These are phyloP conservation scores for Plasmodium adleri DNA, from an alignment of 169 alveolate species.

Conservation along the genomic window DNA sequence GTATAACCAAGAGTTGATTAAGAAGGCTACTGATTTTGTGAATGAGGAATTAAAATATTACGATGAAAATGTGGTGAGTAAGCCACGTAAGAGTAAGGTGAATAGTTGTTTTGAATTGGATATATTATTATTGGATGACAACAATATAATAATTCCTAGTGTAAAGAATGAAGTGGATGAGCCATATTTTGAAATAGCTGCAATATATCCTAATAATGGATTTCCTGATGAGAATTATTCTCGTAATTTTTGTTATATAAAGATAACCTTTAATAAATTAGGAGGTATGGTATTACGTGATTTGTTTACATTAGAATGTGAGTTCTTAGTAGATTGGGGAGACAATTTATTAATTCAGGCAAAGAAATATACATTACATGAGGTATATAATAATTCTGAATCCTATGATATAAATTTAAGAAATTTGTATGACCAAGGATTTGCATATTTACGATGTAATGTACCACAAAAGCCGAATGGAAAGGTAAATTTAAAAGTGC, in stretches of 20 bases:
- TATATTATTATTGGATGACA: slow-evolving; percentile 49
- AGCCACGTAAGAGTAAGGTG: slow-evolving; percentile 21
- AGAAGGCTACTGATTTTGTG: slow-evolving; percentile 66
- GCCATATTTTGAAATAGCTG: slow-evolving; percentile 79
- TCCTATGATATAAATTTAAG: slow-evolving; percentile 77
- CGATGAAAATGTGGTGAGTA: slow-evolving; percentile 77
- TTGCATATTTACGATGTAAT: slow-evolving; percentile 81
- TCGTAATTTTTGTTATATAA: slow-evolving; percentile 78
- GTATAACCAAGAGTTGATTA: slow-evolving; percentile 62
- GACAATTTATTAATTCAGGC: slow-evolving; percentile 82
- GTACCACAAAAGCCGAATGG: slow-evolving; percentile 80
- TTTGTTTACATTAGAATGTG: slow-evolving; percentile 81
- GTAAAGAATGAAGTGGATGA: slow-evolving; percentile 77
- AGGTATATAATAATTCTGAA: slow-evolving; percentile 76
- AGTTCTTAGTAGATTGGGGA: slow-evolving; percentile 84
- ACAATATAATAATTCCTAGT: slow-evolving; percentile 56
- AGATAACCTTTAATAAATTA: slow-evolving; percentile 78
- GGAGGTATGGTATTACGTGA: slow-evolving; percentile 83
- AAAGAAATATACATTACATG: slow-evolving; percentile 79
- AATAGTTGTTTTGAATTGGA: slow-evolving; percentile 54
- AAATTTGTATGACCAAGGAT: slow-evolving; percentile 82
- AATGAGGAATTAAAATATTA: slow-evolving; percentile 61
- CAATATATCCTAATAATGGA: slow-evolving; percentile 77
- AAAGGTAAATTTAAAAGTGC: slow-evolving; percentile 77
- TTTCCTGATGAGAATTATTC: slow-evolving; percentile 69